Base-by-base conservation (phyloP, 2,329 filamentous ascomycete species). In the Cordyceps cicadae region DNA sequence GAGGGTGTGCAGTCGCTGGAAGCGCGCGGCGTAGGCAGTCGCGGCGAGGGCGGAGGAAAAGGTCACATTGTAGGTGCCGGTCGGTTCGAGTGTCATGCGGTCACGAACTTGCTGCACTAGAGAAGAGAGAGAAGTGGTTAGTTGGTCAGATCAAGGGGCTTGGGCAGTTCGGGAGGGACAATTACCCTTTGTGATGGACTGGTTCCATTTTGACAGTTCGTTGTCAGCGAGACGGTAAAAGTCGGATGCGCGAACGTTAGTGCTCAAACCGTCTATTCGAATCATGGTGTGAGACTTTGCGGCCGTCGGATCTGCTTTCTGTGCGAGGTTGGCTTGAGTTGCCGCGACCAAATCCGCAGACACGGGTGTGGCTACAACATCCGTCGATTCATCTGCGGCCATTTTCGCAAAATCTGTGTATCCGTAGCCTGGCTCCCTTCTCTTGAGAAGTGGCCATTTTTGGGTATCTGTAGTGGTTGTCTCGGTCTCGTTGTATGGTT, bases 161-260 rank as follows among this genome's bases (percentile, higher is more conserved):
- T 19, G 41, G 3, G 21, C 19, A 14, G 54, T 37, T 17, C 9
- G 15, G 14, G 67, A 62, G 45, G 66, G 24, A 53, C 26, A 12
- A 41, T 24, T 71, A 82, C 82, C 77, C 72, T 84, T 82, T 45
- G 78, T 73, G 61, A 90, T 84, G 32, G 84, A 83, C 60, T 78
- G 79, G 11, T 81, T 78, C 88, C 89, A 92, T 46, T 81, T 81
- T 63, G 87, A 84, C 39, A 92, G 81, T 66, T 89, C 83, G 66
- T 80, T 82, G 1, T 81, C 81, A 5, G 84, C 79, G 19, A 92
- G 72, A 60, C 88, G 85, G 64, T 84, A 80, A 72, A 93, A 92
- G 74, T 93, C 89, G 65, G 81, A 82, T 66, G 87, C 82, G 21
- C 78, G 76, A 49, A 92, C 78, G 21, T 81, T 79, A 61, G 79